Evolutionary conservation across 2,329 filamentous ascomycete genomes (phyloP).

Genomic region (Juglanconis sp.): DNA sequence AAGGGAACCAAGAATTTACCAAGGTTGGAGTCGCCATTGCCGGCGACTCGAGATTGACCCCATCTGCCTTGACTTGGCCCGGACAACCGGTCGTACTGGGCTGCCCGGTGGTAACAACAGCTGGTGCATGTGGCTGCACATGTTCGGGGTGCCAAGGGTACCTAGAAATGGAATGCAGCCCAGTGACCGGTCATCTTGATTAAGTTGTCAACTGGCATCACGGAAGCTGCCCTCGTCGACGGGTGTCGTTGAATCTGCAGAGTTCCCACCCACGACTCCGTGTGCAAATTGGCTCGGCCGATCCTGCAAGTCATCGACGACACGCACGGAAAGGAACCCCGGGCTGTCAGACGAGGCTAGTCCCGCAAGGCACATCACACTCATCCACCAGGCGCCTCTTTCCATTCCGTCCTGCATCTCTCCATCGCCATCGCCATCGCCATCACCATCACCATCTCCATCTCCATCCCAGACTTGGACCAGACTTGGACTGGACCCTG

Average conservation of each 20-base stretch:
- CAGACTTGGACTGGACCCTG: not conserved
- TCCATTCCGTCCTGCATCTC: slow-evolving; percentile 1
- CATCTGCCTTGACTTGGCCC: slow-evolving; percentile 1
- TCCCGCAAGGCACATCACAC: slow-evolving; percentile 7
- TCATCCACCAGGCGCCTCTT: not conserved
- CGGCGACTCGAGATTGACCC: not conserved
- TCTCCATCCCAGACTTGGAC: not conserved
- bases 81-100: not conserved
- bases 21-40: not conserved
- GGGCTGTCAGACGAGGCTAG: slow-evolving; percentile 12
- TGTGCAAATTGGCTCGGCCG: slow-evolving; percentile 12
- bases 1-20: slow-evolving; percentile 1
- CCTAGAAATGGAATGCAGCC: too few relatives aligned
- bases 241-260: not conserved
- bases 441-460: not conserved
- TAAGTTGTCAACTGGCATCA: not conserved
- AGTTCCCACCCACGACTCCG: not conserved
- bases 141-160: not conserved
- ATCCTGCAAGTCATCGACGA: slow-evolving; percentile 10
- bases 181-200: not conserved
- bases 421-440: too few relatives aligned
- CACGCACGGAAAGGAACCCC: not conserved
- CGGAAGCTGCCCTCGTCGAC: not conserved
- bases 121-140: not conserved
- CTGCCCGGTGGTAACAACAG: not conserved